These are phyloP conservation scores for Fusarium temperatum DNA, from an alignment of 2,329 filamentous ascomycete species.

Conservation along the genomic window DNA sequence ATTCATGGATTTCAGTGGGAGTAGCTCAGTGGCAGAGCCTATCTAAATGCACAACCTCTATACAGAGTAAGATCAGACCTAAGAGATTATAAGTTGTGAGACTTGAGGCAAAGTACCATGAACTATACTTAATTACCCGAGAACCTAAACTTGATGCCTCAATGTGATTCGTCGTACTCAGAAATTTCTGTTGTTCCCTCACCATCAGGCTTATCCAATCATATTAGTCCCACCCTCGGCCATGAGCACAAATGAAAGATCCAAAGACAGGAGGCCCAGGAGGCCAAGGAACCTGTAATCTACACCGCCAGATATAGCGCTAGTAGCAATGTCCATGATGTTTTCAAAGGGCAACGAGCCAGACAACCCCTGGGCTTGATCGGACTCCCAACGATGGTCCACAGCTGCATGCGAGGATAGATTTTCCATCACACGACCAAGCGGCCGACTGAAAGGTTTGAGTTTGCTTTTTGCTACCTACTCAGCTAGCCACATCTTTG, in stretches of 20 bases:
- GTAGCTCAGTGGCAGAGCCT: background rate
- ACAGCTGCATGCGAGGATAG: too few species aligned
- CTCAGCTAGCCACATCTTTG: too few species aligned
- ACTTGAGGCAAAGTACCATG: background rate
- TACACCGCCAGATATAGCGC: too few species aligned
- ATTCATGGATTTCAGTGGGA: background rate
- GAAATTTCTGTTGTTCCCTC: fast-evolving
- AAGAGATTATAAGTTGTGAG: fast-evolving
- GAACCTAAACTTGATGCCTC: background rate
- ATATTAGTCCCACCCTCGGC: background rate
- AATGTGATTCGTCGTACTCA: too few species aligned
- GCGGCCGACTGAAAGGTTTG: too few species aligned
- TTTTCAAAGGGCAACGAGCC: fast-evolving
- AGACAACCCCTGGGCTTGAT: too few species aligned
- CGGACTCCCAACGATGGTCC: too few species aligned
- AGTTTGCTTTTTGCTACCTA: too few species aligned
- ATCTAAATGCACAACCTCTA: background rate
- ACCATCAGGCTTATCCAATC: background rate
- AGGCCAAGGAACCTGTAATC: too few species aligned
- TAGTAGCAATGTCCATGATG: too few species aligned
- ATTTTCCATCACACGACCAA: too few species aligned
- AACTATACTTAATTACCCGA: too few species aligned
- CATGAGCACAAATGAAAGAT: background rate
- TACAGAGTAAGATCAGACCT: background rate
- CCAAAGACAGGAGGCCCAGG: background rate